Percentiles rank a stretch among this genome's conserved stretches.
These are phyloP conservation scores for Scheffersomyces stambukii DNA, from an alignment of 1,139 yeast species.

Conservation along the genomic window DNA sequence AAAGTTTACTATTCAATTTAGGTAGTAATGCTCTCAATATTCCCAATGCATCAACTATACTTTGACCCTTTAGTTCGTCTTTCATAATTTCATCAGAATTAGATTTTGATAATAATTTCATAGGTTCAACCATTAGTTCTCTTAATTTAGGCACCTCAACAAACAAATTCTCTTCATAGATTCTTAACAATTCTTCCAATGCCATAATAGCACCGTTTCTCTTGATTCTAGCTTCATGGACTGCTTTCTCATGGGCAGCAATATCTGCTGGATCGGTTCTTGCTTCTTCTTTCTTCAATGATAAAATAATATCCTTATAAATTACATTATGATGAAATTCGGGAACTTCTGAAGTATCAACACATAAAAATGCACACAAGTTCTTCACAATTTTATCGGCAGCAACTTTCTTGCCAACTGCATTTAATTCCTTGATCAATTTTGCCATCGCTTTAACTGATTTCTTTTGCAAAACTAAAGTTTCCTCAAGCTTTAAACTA, in stretches of 20 bases:
- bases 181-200: constrained; percentile 49
- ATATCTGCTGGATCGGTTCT: constrained; percentile 65
- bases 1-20: constrained; percentile 47
- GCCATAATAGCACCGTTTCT: constrained; percentile 80
- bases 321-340: constrained; percentile 72
- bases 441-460: constrained; percentile 68
- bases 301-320: constrained; percentile 57
- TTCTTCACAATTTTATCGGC: constrained; percentile 88
- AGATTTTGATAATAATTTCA: constrained; percentile 28
- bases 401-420: constrained; percentile 60
- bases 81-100: constrained; percentile 33
- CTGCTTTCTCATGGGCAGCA: constrained; percentile 58
- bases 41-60: constrained; percentile 82
- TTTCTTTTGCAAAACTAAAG: constrained; percentile 60
- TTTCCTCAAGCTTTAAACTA: constrained; percentile 75
- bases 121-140: constrained; percentile 64
- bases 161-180: constrained; percentile 56
- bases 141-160: constrained; percentile 63
- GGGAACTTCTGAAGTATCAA: constrained; percentile 94
- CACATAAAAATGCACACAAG: constrained; percentile 89
- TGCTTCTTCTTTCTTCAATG: constrained; percentile 77
- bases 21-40: constrained; percentile 74
- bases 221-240: constrained; percentile 72
- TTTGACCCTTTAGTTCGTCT: constrained; percentile 63
- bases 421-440: constrained; percentile 56